Percentiles rank a stretch among this genome's conserved stretches.
Evolutionary conservation across 1,284 basidiomycete genomes (phyloP).

Genomic region (Irpex sp.): DNA sequence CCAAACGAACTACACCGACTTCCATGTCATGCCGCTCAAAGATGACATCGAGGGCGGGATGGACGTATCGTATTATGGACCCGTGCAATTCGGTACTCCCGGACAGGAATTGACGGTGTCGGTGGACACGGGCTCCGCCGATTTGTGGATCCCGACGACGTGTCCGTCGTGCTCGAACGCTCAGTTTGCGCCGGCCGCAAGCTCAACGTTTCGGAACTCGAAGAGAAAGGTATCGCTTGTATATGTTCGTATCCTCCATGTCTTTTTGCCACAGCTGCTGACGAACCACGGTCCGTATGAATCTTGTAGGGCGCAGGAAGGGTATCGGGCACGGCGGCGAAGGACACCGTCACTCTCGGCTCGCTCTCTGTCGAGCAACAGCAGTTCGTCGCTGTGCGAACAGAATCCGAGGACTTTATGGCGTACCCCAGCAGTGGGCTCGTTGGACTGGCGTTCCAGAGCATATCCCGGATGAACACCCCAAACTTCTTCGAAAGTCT

Average conservation of each 20-base stretch:
- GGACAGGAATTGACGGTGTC: constrained; percentile 43
- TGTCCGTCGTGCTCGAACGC: constrained; percentile 36
- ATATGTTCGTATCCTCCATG: constrained; percentile 47
- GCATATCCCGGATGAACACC: constrained; percentile 36
- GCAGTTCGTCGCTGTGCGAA: constrained; percentile 43
- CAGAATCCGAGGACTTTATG: constrained; percentile 41
- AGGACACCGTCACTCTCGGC: constrained; percentile 47
- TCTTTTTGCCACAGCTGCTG: constrained; percentile 3
- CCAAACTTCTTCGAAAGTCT: constrained; percentile 65
- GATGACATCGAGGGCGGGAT: constrained; percentile 35
- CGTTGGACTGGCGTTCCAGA: constrained; percentile 55
- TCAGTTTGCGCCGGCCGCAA: constrained; percentile 35
- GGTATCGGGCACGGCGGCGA: constrained; percentile 41
- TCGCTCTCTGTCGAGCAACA: constrained; percentile 41
- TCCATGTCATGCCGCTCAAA: constrained; percentile 30
- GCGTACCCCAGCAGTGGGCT: constrained; percentile 48
- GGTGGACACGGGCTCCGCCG: constrained; percentile 60
- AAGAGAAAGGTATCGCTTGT: constrained; percentile 39
- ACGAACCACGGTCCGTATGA: constrained; percentile 5
- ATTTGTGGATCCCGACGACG: constrained; percentile 47
- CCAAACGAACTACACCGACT: constrained; percentile 10
- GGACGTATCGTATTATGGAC: constrained; percentile 52
- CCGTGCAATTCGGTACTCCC: constrained; percentile 43
- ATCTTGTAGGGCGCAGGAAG: constrained; percentile 42
- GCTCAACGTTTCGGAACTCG: constrained; percentile 36